Percentiles rank a stretch among this genome's conserved stretches.
Evolutionary conservation across 73 alveolate genomes (phyloP).

Genomic region (Blepharisma stoltei): DNA sequence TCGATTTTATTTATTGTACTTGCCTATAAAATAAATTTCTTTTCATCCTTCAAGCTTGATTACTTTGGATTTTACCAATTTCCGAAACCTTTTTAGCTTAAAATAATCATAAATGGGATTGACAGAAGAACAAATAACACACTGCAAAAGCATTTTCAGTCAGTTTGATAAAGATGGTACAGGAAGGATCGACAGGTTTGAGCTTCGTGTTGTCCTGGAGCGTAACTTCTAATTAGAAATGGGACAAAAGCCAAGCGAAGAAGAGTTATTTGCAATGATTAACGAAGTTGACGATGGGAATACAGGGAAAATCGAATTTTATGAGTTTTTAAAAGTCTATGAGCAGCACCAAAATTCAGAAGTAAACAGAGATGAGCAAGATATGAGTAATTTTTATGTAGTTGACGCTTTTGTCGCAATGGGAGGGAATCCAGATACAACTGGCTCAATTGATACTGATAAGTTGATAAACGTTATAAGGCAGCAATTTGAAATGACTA

Average conservation of each 20-base stretch:
- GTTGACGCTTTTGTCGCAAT: slow-evolving; percentile 95
- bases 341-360: slow-evolving; percentile 43
- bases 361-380: slow-evolving; percentile 38
- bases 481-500: slow-evolving; percentile 78
- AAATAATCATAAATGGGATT: slow-evolving; percentile 10
- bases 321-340: slow-evolving; percentile 49
- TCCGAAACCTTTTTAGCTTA: too few relatives aligned
- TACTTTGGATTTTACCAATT: too few relatives aligned
- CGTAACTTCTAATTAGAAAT: slow-evolving; percentile 36
- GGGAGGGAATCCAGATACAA: slow-evolving; percentile 94
- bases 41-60: too few relatives aligned
- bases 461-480: slow-evolving; percentile 66
- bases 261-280: slow-evolving; percentile 70
- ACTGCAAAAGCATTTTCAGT: slow-evolving; percentile 78
- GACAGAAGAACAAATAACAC: slow-evolving; percentile 72
- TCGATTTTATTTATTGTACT: too few relatives aligned
- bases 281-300: slow-evolving; percentile 85
- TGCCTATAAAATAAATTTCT: too few relatives aligned
- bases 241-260: slow-evolving; percentile 78
- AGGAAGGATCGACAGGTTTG: slow-evolving; percentile 73
- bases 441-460: slow-evolving; percentile 81
- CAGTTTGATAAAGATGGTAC: slow-evolving; percentile 76
- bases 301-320: slow-evolving; percentile 58
- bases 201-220: slow-evolving; percentile 69
- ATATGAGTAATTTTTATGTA: slow-evolving; percentile 26